Conservation (phyloP, 176 grass and related monocot genomes). For the Rhipidocladum racemiflorum region DNA sequence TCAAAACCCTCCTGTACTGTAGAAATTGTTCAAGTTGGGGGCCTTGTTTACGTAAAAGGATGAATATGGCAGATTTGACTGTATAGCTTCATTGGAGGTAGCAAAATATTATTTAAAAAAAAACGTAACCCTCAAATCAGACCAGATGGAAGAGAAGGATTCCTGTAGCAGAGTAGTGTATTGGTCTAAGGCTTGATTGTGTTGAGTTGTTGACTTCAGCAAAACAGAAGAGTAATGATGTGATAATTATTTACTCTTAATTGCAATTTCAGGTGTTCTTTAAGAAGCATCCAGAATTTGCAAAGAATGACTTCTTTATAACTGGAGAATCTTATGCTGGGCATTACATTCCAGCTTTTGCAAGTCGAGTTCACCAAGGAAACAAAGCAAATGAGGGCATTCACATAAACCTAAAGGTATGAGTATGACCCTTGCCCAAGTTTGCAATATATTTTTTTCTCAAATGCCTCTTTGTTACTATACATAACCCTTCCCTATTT, state of each 20-base stretch:
- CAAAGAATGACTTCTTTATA: slow-evolving; percentile 79
- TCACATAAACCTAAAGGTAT: slow-evolving; percentile 91
- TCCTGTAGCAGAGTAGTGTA: neutral
- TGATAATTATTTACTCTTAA: neutral
- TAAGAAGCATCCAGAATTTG: slow-evolving; percentile 72
- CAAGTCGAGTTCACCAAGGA: slow-evolving; percentile 71
- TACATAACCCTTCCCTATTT: neutral
- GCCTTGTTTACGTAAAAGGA: neutral
- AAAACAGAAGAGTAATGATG: neutral
- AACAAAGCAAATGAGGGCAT: slow-evolving; percentile 88
- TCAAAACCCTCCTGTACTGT: neutral
- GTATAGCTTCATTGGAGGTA: neutral
- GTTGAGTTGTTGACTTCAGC: neutral
- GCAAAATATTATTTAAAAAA: neutral
- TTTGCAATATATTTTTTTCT: neutral
- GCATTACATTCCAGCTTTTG: slow-evolving; percentile 96
- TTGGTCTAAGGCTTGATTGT: neutral
- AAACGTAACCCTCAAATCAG: neutral
- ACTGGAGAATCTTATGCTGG: slow-evolving; percentile 98
- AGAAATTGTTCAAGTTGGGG: neutral
- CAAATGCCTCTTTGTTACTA: neutral
- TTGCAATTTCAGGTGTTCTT: slow-evolving; percentile 67
- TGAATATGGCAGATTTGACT: neutral
- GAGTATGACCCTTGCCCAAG: slow-evolving; percentile 18
- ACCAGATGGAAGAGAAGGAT: neutral